Evolutionary conservation across 2,329 filamentous ascomycete species (phyloP).

Genomic region (Aspergillus sp.): DNA sequence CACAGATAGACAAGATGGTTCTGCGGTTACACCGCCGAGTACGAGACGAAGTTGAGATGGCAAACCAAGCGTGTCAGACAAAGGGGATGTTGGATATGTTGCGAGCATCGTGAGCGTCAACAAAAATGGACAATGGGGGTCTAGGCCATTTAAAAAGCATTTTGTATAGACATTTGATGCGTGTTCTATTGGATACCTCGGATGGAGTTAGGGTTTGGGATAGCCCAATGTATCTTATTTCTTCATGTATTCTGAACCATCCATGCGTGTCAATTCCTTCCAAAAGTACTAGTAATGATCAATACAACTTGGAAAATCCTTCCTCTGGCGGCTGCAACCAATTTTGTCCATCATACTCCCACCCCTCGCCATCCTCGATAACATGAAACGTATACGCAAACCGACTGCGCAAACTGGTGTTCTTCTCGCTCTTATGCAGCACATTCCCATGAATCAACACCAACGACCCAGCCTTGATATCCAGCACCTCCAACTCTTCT

Average conservation of each 20-base stretch:
- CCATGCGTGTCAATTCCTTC: neutral
- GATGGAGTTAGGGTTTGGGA: conserved; percentile 11
- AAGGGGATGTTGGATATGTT: conserved; percentile 81
- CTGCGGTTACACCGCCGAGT: conserved; percentile 62
- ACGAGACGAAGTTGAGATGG: conserved; percentile 67
- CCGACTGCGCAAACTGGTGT: conserved; percentile 72
- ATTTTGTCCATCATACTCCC: conserved; percentile 72
- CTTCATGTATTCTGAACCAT: no score
- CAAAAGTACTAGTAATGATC: neutral
- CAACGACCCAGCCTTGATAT: conserved; percentile 83
- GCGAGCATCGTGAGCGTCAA: conserved; percentile 24
- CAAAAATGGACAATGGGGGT: conserved; percentile 8
- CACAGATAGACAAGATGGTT: conserved; percentile 64
- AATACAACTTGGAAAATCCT: conserved; percentile 64
- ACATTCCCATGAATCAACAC: conserved; percentile 94
- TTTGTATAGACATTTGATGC: conserved; percentile 2
- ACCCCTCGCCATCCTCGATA: conserved; percentile 67
- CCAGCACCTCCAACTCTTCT: conserved; percentile 61
- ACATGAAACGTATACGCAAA: conserved; percentile 98
- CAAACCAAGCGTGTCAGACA: conserved; percentile 72
- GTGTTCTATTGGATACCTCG: conserved; percentile 10
- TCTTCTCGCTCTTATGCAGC: conserved; percentile 92
- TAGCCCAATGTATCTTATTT: no score
- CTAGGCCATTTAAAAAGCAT: conserved; percentile 9
- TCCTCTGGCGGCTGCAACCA: conserved; percentile 80